phyloP scores from a whole-genome alignment of 345 rosid species.

The Turritis glabra region DNA sequence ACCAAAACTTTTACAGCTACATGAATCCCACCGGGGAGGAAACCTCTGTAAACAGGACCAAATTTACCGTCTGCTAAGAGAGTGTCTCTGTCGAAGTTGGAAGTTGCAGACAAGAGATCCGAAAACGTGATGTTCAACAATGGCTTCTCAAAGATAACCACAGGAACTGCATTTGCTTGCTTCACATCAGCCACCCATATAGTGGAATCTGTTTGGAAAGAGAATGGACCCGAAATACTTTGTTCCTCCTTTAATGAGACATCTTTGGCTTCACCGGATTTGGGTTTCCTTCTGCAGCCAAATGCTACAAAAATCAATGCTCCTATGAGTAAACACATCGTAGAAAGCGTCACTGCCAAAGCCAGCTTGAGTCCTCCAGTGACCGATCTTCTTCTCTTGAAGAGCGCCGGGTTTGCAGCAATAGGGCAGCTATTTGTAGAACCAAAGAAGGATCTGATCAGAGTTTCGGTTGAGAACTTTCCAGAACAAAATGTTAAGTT shows the following conservation, averaged over 20 bases:
- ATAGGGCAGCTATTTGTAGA: conserved; percentile 75
- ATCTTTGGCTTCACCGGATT: conserved; percentile 59
- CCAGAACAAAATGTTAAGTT: conserved; percentile 74
- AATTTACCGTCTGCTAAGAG: conserved; percentile 91
- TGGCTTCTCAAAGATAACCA: conserved; percentile 90
- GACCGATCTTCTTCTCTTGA: conserved; percentile 47
- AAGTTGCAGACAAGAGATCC: conserved; percentile 86
- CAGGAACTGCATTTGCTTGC: conserved; percentile 72
- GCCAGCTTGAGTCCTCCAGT: conserved; percentile 64
- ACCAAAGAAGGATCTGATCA: conserved; percentile 60
- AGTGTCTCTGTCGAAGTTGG: conserved; percentile 80
- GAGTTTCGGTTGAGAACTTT: conserved; percentile 47
- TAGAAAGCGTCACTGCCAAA: conserved; percentile 62
- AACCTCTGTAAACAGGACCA: conserved; percentile 92
- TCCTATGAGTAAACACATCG: conserved; percentile 63
- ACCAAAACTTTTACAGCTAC: conserved; percentile 94
- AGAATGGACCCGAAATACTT: conserved; percentile 78
- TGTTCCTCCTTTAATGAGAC: conserved; percentile 70
- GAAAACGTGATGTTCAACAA: conserved; percentile 79
- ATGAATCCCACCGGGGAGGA: conserved; percentile 90
- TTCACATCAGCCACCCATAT: conserved; percentile 96
- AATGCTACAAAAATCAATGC: conserved; percentile 68
- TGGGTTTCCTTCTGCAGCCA: conserved; percentile 58
- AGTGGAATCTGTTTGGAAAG: conserved; percentile 88
- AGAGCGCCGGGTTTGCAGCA: conserved; percentile 71